Evolutionary conservation across 1,284 basidiomycete species (phyloP), one percentile per base, ranked within the genome.

Genomic region (Melampsora americana): DNA sequence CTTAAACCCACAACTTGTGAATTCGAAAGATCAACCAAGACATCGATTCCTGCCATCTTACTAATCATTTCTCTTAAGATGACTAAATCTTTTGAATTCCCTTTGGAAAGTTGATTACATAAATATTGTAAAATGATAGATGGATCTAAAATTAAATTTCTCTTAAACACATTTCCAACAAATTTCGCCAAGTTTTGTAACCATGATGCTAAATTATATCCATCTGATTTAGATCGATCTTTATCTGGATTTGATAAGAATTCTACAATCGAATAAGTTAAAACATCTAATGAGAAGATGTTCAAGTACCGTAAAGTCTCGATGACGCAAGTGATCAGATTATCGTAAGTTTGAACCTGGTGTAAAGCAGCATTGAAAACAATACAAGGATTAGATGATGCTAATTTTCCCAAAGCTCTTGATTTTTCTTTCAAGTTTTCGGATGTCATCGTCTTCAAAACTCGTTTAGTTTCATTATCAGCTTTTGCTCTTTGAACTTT

Each of bases 321-420:
- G 50, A 98, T 91, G 73, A 99, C 90, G 42, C 93, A 92, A 62
- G 88, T 87, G 20, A 93, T 93, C 78, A 99, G 86, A 83, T 98
- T 99, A 81, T 96, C 92, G 82, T 99, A 99, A 23, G 93, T 90
- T 89, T 95, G 95, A 77, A 98, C 91, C 84, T 99, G 96, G 79
- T 90, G 90, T 68, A 99, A 89, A 0, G 92, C 93, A 77, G 92
- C 91, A 18, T 88, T 84, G 85, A 98, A 99, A 80, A 99, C 89
- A 69, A 95, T 90, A 79, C 89, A 90, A 1, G 96, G 96, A 81
- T 98, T 96, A 16, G 92, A 90, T 82, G 97, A 93, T 5, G 92
- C 92, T 65, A 95, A 85, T 83, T 98, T 98, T 12, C 93, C 95
- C n/a, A 99, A 89, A 1, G 90, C 88, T 23, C 94, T 90, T 23